Conservation (phyloP, 768 basidiomycete genomes). For the Sarcomyxa edulis region DNA sequence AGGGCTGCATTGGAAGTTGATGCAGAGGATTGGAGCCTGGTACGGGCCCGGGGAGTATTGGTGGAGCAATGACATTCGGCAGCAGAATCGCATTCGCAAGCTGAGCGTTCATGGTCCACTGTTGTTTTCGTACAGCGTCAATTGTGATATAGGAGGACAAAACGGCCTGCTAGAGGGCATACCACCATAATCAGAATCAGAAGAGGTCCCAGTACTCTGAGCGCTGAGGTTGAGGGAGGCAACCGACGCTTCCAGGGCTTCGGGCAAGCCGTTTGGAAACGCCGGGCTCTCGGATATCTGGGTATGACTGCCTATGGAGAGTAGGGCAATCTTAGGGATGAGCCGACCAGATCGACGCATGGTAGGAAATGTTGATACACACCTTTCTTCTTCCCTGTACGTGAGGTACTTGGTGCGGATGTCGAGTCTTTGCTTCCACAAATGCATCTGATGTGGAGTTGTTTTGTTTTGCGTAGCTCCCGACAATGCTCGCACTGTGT, state of each 20-base stretch:
- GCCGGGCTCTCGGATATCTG: slow-evolving; percentile 66
- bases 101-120: slow-evolving; percentile 43
- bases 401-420: slow-evolving; percentile 22
- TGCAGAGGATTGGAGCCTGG: no score
- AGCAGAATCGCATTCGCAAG: slow-evolving; percentile 45
- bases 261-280: slow-evolving; percentile 76
- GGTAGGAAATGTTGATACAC: slow-evolving; percentile 23
- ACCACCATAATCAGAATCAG: slow-evolving; percentile 65
- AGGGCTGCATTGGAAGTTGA: no score
- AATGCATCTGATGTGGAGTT: slow-evolving; percentile 81
- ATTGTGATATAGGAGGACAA: no score
- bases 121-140: no score
- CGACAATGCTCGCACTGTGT: slow-evolving; percentile 90
- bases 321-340: slow-evolving; percentile 39
- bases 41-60: no score
- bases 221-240: slow-evolving; percentile 40
- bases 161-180: no score
- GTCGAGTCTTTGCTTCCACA: slow-evolving; percentile 74
- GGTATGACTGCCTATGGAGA: slow-evolving; percentile 45
- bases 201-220: slow-evolving; percentile 39
- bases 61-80: slow-evolving; percentile 55
- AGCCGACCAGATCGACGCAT: slow-evolving; percentile 26
- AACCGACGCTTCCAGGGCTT: slow-evolving; percentile 63
- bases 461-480: slow-evolving; percentile 78
- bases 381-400: slow-evolving; percentile 72